Percentiles rank a stretch among this genome's conserved stretches.
phyloP scores from a whole-genome alignment of 768 basidiomycete species.

The Calocybe gangraenosa region DNA sequence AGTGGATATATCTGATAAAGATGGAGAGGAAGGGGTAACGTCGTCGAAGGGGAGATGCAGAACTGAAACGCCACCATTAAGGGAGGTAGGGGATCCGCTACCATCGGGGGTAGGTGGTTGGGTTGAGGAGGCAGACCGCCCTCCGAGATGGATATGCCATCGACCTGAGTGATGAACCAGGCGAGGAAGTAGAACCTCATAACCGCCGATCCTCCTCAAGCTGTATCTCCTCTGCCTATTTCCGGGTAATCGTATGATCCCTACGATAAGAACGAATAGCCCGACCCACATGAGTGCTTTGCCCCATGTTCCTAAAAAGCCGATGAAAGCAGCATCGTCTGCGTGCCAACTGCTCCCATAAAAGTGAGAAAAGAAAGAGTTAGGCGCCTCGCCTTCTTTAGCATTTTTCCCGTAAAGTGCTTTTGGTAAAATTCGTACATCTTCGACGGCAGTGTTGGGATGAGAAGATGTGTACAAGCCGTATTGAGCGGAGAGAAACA shows the following conservation, averaged over 20 bases:
- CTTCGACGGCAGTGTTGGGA: constrained; percentile 57
- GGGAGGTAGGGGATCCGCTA: constrained; percentile 32
- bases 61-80: constrained; percentile 49
- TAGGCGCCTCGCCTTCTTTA: constrained; percentile 71
- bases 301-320: constrained; percentile 87
- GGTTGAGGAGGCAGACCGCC: constrained; percentile 44
- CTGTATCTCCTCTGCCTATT: constrained; percentile 55
- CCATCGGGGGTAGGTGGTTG: constrained; percentile 39
- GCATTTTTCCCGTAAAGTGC: constrained; percentile 98
- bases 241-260: constrained; percentile 56
- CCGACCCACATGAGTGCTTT: constrained; percentile 86
- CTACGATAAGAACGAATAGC: constrained; percentile 64
- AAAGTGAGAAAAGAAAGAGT: constrained; percentile 95
- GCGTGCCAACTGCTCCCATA: constrained; percentile 99
- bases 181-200: constrained; percentile 77
- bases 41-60: constrained; percentile 61
- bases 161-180: constrained; percentile 66
- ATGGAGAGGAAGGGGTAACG: constrained; percentile 47
- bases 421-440: constrained; percentile 91
- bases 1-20: constrained; percentile 43
- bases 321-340: constrained; percentile 96
- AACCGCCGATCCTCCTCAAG: constrained; percentile 61
- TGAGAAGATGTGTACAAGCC: constrained; percentile 77
- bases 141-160: constrained; percentile 70
- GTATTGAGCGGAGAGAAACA: constrained; percentile 96